Percentiles rank a stretch among this genome's conserved stretches.
These are phyloP conservation scores for Rutstroemia sydowiana DNA, from an alignment of 2,329 filamentous ascomycete genomes.

Conservation along the genomic window DNA sequence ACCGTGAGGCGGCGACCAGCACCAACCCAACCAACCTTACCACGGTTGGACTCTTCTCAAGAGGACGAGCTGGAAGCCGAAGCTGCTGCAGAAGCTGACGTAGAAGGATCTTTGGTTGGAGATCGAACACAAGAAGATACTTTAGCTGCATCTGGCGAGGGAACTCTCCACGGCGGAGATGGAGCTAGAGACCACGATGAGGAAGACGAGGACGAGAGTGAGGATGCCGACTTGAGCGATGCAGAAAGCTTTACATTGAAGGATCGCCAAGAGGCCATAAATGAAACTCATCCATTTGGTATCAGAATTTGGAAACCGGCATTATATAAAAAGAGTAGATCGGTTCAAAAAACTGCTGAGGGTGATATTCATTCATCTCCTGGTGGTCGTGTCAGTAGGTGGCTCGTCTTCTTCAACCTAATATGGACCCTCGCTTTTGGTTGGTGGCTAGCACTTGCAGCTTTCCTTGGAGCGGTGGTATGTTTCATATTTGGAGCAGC, in stretches of 20 bases:
- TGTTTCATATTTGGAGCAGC: constrained; percentile 76
- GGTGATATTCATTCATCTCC: constrained; percentile 95
- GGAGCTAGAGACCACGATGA: constrained; percentile 36
- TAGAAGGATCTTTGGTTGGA: constrained; percentile 10
- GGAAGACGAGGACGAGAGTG: constrained; percentile 49
- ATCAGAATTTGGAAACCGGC: constrained; percentile 99
- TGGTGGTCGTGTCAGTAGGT: constrained; percentile 74
- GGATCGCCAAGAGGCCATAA: constrained; percentile 95
- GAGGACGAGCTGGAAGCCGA: constrained; percentile 36
- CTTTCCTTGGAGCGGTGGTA: constrained; percentile 64
- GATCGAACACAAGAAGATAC: constrained; percentile 13
- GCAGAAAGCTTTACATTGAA: constrained; percentile 97
- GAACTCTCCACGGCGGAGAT: constrained; percentile 27
- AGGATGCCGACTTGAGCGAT: constrained; percentile 72
- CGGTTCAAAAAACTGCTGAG: constrained; percentile 92
- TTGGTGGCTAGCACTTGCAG: constrained; percentile 85
- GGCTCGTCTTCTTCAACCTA: constrained; percentile 82
- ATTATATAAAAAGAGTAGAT: constrained; percentile 93
- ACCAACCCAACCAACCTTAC: constrained; percentile 37
- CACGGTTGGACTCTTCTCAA: constrained; percentile 41
- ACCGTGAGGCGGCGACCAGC: constrained; percentile 43
- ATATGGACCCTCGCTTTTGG: constrained; percentile 89
- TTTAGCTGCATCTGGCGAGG: constrained; percentile 20
- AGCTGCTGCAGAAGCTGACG: constrained; percentile 10
- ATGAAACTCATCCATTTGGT: constrained; percentile 96